Evolutionary conservation across 768 basidiomycete genomes (phyloP).

Genomic region (Lentinula sp.): DNA sequence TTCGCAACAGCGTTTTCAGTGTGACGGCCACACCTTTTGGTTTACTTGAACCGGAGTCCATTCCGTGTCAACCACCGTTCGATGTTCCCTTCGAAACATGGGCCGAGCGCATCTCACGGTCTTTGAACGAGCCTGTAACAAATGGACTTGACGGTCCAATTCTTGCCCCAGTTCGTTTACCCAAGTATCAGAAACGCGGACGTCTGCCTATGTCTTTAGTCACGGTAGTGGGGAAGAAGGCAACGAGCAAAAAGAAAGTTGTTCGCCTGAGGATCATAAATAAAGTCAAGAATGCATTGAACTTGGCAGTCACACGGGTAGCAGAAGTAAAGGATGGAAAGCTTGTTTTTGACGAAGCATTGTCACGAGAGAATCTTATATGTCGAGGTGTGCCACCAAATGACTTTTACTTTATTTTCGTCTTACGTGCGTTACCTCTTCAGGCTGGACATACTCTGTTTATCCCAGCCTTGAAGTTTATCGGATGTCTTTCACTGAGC

Average conservation of each 20-base stretch:
- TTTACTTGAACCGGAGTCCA: neutral
- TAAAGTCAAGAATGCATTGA: slow-evolving; percentile 3
- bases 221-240: neutral
- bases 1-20: neutral
- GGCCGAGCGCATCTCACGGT: slow-evolving; percentile 2
- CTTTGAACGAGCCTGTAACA: neutral
- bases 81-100: neutral
- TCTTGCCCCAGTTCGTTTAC: neutral
- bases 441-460: slow-evolving; percentile 5
- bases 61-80: slow-evolving; percentile 2
- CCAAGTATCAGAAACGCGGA: neutral
- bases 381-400: neutral
- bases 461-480: slow-evolving; percentile 3
- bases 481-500: neutral
- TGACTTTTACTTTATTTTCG: neutral
- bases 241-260: slow-evolving; percentile 6
- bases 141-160: neutral
- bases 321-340: slow-evolving; percentile 2
- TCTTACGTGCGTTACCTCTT: neutral
- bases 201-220: slow-evolving; percentile 4
- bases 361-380: neutral
- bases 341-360: neutral
- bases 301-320: neutral
- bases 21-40: neutral
- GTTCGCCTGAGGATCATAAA: slow-evolving; percentile 4